Conservation (phyloP, 371 early-diverging fungal species). For the Smittium mucronatum region DNA sequence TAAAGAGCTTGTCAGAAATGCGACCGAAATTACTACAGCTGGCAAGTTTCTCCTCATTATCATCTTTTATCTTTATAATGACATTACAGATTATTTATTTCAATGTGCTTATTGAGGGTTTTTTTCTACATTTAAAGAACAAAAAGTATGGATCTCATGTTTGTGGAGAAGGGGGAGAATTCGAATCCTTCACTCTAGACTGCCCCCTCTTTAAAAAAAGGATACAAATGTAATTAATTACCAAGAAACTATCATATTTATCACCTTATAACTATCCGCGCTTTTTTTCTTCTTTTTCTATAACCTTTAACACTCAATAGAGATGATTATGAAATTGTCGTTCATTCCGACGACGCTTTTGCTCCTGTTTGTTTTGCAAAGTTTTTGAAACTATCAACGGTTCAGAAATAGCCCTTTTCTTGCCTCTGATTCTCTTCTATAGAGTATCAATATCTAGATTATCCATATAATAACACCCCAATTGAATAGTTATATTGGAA, state of each 20-base stretch:
- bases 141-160: constrained; percentile 74
- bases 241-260: too few relatives aligned
- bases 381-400: constrained; percentile 33
- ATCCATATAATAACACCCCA: too few relatives aligned
- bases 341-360: constrained; percentile 71
- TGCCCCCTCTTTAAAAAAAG: constrained; percentile 84
- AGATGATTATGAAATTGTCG: constrained; percentile 50
- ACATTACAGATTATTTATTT: too few relatives aligned
- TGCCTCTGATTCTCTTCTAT: too few relatives aligned
- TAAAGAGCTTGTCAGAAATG: constrained; percentile 67
- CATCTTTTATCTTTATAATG: too few relatives aligned
- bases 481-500: too few relatives aligned
- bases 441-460: too few relatives aligned
- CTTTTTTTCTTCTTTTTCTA: not conserved
- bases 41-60: constrained; percentile 8
- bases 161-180: constrained; percentile 99
- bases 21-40: constrained; percentile 51
- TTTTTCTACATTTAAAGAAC: constrained; percentile 23
- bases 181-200: constrained; percentile 93
- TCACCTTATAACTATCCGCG: too few relatives aligned
- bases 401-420: not conserved
- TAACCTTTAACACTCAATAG: constrained; percentile 20
- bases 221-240: constrained; percentile 43
- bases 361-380: constrained; percentile 70
- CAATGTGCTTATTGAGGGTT: too few relatives aligned